Conservation (phyloP, 2,329 filamentous ascomycete species). For the Claviceps sp. region DNA sequence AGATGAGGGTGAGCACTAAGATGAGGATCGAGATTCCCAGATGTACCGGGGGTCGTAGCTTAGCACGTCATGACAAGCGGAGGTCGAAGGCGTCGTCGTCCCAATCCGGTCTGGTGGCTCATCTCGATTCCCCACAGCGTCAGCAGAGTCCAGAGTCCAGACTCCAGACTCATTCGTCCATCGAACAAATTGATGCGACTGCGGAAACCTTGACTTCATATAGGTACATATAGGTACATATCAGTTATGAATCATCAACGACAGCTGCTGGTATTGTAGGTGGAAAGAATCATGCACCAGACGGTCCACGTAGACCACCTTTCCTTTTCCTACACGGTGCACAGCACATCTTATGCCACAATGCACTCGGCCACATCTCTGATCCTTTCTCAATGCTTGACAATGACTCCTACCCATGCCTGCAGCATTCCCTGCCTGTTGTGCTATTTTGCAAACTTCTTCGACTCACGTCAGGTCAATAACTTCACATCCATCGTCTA, state of each 20-base stretch:
- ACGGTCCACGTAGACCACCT: too few relatives aligned
- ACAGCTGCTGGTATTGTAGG: too few relatives aligned
- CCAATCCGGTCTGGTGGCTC: too few relatives aligned
- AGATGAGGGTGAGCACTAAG: neutral
- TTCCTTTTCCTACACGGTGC: neutral
- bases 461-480: conserved; percentile 2
- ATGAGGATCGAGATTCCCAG: neutral
- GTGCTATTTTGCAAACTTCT: neutral
- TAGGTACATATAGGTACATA: too few relatives aligned
- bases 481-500: neutral
- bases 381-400: neutral
- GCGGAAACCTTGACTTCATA: too few relatives aligned
- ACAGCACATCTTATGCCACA: neutral
- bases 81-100: neutral
- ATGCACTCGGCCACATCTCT: neutral
- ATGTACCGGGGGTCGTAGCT: neutral
- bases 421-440: neutral
- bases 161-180: too few relatives aligned
- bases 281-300: too few relatives aligned
- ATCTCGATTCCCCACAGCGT: too few relatives aligned
- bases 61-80: neutral
- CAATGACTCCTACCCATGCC: neutral
- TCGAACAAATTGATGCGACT: too few relatives aligned
- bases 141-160: too few relatives aligned
- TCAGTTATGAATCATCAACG: too few relatives aligned